A percentile compares a stretch with the other conserved stretches of the same genome.
phyloP scores from a whole-genome alignment of 1,139 yeast genomes.

The Suhomyces chickasaworum region DNA sequence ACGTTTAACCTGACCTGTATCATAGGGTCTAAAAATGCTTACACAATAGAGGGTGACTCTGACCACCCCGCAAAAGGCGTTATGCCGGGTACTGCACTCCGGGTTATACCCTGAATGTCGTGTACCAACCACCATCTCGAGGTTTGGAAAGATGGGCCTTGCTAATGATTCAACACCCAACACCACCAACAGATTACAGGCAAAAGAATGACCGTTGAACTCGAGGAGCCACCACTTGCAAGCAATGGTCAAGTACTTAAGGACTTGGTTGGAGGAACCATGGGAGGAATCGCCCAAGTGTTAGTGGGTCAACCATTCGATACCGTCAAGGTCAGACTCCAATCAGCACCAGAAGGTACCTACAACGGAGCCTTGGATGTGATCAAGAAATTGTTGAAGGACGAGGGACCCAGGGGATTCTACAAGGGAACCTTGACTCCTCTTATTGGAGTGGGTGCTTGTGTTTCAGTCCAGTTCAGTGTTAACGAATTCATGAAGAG shows the following conservation, averaged over 20 bases:
- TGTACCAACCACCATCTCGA: neutral
- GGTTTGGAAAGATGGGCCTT: neutral
- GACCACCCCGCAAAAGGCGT: neutral
- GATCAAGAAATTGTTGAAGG: constrained; percentile 61
- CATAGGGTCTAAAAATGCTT: neutral
- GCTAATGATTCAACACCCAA: neutral
- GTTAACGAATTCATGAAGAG: constrained; percentile 95
- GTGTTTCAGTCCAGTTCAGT: constrained; percentile 79
- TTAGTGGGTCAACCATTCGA: constrained; percentile 96
- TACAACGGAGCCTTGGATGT: constrained; percentile 78
- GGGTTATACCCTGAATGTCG: neutral
- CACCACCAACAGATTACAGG: neutral
- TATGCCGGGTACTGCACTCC: neutral
- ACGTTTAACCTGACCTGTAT: neutral
- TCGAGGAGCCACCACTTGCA: constrained; percentile 49
- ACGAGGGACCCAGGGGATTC: constrained; percentile 80
- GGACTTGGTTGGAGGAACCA: constrained; percentile 86
- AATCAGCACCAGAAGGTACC: constrained; percentile 78
- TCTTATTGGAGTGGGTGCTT: constrained; percentile 89
- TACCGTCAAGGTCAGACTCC: constrained; percentile 88
- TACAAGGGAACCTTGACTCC: constrained; percentile 88
- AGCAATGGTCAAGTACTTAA: constrained; percentile 62
- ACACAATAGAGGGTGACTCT: neutral
- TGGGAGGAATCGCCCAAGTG: constrained; percentile 94
- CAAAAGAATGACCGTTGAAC: constrained; percentile 40